Evolutionary conservation across 2,329 filamentous ascomycete genomes (phyloP).

Genomic region (Blastomyces silverae): DNA sequence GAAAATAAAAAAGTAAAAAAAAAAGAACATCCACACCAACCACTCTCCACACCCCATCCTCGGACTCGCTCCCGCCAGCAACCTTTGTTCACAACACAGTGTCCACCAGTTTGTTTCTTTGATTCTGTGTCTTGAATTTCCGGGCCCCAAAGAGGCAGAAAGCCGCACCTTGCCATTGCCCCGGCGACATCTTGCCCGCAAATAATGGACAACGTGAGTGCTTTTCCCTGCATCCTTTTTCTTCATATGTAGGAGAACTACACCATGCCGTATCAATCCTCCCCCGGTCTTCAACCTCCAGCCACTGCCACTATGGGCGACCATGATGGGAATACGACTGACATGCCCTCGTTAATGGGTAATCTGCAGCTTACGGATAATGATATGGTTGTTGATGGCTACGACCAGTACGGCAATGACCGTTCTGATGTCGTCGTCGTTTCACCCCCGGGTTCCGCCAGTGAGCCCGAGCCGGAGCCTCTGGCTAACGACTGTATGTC

Average conservation of each 20-base stretch:
- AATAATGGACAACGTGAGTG: constrained; percentile 11
- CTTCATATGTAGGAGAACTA: background rate
- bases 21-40: background rate
- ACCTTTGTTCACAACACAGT: background rate
- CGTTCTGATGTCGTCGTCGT: constrained; percentile 58
- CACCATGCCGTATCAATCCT: background rate
- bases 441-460: constrained; percentile 53
- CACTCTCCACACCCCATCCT: background rate
- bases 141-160: no score
- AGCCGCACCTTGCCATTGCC: background rate
- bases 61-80: background rate
- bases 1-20: background rate
- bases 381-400: constrained; percentile 57
- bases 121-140: background rate
- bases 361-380: constrained; percentile 47
- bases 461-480: constrained; percentile 42
- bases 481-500: constrained; percentile 53
- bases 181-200: background rate
- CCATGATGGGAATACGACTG: constrained; percentile 21
- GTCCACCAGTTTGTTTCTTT: background rate
- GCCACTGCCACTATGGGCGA: constrained; percentile 1
- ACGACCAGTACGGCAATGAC: constrained; percentile 52
- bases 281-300: background rate
- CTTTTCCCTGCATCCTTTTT: background rate
- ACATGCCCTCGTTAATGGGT: constrained; percentile 25